phyloP scores from a whole-genome alignment of 2,329 filamentous ascomycete genomes.

The Pseudocercospora crystallina region DNA sequence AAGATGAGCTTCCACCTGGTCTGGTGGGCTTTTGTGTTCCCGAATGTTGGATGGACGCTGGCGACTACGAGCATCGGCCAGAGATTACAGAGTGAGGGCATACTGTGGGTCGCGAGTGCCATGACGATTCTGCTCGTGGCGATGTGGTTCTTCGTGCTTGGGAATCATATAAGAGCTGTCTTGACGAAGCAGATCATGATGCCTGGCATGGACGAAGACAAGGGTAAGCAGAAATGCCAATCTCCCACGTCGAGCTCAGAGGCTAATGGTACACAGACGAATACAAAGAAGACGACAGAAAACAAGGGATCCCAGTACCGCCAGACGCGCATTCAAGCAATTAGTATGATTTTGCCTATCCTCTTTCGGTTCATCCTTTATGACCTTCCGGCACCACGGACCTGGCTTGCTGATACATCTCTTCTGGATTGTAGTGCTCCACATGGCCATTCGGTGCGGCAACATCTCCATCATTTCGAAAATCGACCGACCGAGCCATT shows the following conservation, averaged over 20 bases:
- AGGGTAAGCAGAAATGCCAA: conserved; percentile 31
- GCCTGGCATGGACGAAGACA: conserved; percentile 61
- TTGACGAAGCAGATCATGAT: conserved; percentile 54
- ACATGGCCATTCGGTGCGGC: too few species aligned
- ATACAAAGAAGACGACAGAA: conserved; percentile 12
- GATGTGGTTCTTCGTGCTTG: conserved; percentile 55
- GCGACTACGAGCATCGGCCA: conserved; percentile 58
- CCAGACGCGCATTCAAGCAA: background rate
- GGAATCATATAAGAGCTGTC: conserved; percentile 53
- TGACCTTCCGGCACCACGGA: too few species aligned
- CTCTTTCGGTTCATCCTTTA: too few species aligned
- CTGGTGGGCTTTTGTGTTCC: conserved; percentile 66
- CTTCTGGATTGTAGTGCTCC: too few species aligned
- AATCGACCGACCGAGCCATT: too few species aligned
- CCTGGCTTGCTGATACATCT: too few species aligned
- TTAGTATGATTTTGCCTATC: too few species aligned
- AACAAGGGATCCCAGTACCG: conserved; percentile 9
- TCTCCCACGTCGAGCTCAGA: background rate
- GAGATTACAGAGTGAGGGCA: conserved; percentile 49
- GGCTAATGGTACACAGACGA: background rate
- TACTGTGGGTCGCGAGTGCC: conserved; percentile 55
- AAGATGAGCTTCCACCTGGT: conserved; percentile 43
- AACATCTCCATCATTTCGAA: too few species aligned
- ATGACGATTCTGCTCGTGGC: conserved; percentile 57
- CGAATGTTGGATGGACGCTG: conserved; percentile 64